Evolutionary conservation across 2,329 filamentous ascomycete genomes (phyloP).

Genomic region (Phoma herbarum): DNA sequence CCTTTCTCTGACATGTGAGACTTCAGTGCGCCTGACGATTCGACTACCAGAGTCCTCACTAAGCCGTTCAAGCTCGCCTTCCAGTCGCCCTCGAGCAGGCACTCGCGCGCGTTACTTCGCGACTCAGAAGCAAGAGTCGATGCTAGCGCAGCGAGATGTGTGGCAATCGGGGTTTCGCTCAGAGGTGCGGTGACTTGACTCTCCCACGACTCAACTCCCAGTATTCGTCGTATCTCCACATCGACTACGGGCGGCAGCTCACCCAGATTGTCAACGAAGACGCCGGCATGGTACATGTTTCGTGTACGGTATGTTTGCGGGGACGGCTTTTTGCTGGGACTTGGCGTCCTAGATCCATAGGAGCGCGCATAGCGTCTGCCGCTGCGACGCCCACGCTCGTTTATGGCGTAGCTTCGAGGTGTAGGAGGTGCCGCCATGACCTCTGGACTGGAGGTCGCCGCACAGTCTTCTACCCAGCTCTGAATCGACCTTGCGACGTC

Average conservation of each 20-base stretch:
- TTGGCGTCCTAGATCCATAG: conserved; percentile 23
- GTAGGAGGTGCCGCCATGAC: too few species aligned
- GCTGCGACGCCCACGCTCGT: background rate
- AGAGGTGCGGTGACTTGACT: background rate
- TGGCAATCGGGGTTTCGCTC: background rate
- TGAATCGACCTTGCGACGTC: too few species aligned
- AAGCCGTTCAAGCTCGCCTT: background rate
- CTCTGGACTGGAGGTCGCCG: too few species aligned
- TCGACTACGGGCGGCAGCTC: background rate
- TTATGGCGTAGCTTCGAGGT: too few species aligned
- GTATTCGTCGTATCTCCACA: too few species aligned
- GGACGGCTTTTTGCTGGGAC: conserved; percentile 29
- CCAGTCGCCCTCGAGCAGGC: background rate
- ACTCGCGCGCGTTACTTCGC: background rate
- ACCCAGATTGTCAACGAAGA: conserved; percentile 17
- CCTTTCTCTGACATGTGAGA: background rate
- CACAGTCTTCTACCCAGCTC: too few species aligned
- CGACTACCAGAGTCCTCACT: background rate
- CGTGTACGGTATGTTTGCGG: conserved; percentile 32
- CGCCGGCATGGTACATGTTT: conserved; percentile 28
- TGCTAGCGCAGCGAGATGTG: background rate
- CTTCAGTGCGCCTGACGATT: background rate
- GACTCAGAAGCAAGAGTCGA: background rate
- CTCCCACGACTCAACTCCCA: too few species aligned
- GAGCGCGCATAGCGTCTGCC: background rate